phyloP scores from a whole-genome alignment of 805 yeast genomes.

The Pichia manshurica region DNA sequence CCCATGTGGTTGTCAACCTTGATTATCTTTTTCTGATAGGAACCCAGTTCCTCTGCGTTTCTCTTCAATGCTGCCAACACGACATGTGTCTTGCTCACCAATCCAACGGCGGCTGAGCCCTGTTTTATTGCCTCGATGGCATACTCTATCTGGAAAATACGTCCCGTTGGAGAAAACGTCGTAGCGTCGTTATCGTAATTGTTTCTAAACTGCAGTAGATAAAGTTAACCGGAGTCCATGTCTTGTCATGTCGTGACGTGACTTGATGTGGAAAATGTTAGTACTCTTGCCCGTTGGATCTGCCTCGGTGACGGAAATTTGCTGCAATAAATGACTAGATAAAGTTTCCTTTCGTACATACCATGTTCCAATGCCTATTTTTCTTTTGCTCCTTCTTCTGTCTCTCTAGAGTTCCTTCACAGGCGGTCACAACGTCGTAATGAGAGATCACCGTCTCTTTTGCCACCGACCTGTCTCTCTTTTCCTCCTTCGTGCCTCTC shows the following conservation, averaged over 20 bases:
- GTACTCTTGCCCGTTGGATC: not conserved
- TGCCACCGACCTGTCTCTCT: not conserved
- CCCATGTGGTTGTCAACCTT: conserved; percentile 93
- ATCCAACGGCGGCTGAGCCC: conserved; percentile 95
- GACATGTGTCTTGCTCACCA: conserved; percentile 79
- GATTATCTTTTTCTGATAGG: conserved; percentile 90
- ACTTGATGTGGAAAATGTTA: conserved; percentile 1
- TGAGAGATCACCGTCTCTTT: not conserved
- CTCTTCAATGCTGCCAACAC: conserved; percentile 92
- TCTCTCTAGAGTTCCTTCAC: too few relatives aligned
- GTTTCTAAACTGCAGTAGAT: conserved; percentile 68
- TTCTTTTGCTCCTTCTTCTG: too few relatives aligned
- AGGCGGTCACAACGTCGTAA: too few relatives aligned
- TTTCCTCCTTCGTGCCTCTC: too few relatives aligned
- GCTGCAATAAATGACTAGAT: too few relatives aligned
- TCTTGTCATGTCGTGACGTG: too few relatives aligned
- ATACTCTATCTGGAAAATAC: conserved; percentile 84
- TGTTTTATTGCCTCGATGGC: conserved; percentile 95
- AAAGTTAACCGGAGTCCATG: not conserved
- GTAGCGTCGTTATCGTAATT: conserved; percentile 98
- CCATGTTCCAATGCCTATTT: too few relatives aligned
- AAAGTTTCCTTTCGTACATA: too few relatives aligned
- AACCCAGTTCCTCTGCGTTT: conserved; percentile 95
- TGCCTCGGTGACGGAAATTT: too few relatives aligned
- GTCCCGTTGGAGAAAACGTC: conserved; percentile 93